Percentiles rank a stretch among this genome's conserved stretches.
Evolutionary conservation across 257 asterid genomes (phyloP).

Genomic region (Solanum commersonii): DNA sequence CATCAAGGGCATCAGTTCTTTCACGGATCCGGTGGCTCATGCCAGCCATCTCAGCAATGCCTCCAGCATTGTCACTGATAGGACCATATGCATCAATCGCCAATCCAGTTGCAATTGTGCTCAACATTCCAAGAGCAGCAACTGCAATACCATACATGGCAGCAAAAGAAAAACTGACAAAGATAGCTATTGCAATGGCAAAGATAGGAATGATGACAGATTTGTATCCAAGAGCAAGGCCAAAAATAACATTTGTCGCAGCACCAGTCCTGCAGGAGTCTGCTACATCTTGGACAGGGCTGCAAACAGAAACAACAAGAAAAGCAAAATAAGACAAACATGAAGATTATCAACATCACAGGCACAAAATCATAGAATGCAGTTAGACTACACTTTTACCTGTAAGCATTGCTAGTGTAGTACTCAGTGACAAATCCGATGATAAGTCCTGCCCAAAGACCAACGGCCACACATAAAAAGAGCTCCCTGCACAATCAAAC

Average conservation of each 20-base stretch:
- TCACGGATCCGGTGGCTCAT: constrained; percentile 90
- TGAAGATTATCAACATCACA: not conserved
- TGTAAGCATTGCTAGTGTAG: constrained; percentile 90
- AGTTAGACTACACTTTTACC: constrained; percentile 23
- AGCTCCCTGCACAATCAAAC: constrained; percentile 50
- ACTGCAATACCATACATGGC: constrained; percentile 92
- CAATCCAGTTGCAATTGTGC: constrained; percentile 90
- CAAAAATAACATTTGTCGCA: constrained; percentile 86
- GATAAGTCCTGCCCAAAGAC: constrained; percentile 96
- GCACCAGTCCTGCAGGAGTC: constrained; percentile 98
- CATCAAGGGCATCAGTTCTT: constrained; percentile 94
- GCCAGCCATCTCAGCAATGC: constrained; percentile 97
- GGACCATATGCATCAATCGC: constrained; percentile 97
- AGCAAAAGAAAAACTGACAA: constrained; percentile 80
- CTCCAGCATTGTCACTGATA: constrained; percentile 95
- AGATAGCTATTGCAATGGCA: constrained; percentile 73
- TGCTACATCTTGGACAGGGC: constrained; percentile 88
- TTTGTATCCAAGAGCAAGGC: constrained; percentile 91
- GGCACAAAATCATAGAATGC: not conserved
- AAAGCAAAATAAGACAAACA: not conserved
- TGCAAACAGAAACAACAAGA: not conserved
- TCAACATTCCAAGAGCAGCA: constrained; percentile 91
- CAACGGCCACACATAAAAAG: constrained; percentile 77
- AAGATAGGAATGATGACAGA: constrained; percentile 88
- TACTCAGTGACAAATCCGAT: constrained; percentile 89